These are phyloP conservation scores for Sporothrix brasiliensis DNA, from an alignment of 2,329 filamentous ascomycete species.

Conservation along the genomic window DNA sequence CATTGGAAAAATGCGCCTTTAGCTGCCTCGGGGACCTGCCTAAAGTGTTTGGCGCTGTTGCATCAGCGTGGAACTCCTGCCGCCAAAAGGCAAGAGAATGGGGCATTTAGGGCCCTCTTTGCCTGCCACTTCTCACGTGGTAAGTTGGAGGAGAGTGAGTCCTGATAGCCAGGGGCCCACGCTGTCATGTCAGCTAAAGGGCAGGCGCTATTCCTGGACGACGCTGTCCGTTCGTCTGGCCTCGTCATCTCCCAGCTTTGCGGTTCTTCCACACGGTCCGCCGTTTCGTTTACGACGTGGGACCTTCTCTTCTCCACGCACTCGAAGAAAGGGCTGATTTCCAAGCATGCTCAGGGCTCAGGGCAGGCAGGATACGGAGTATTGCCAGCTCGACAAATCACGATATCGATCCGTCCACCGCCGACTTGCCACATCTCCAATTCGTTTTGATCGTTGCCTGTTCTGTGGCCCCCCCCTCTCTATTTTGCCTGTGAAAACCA, in stretches of 20 bases:
- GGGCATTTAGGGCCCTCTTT: background rate
- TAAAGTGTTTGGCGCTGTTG: constrained; percentile 29
- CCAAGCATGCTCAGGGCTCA: background rate
- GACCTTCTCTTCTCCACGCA: background rate
- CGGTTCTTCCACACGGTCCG: background rate
- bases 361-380: background rate
- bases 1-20: background rate
- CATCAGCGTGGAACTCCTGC: constrained; percentile 26
- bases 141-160: background rate
- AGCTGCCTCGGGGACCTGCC: constrained; percentile 23
- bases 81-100: background rate
- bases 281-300: background rate
- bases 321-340: constrained; percentile 8
- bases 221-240: constrained; percentile 1
- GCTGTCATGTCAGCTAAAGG: constrained; percentile 15
- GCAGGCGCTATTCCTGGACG: constrained; percentile 1
- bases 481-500: background rate
- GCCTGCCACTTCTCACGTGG: constrained; percentile 11
- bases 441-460: constrained; percentile 1
- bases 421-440: background rate
- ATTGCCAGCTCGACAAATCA: constrained; percentile 16
- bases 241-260: no score
- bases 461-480: background rate
- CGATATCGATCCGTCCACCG: background rate
- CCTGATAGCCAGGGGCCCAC: background rate